phyloP scores from a whole-genome alignment of 495 filamentous ascomycete genomes.

The Penicillium simplicissimum region DNA sequence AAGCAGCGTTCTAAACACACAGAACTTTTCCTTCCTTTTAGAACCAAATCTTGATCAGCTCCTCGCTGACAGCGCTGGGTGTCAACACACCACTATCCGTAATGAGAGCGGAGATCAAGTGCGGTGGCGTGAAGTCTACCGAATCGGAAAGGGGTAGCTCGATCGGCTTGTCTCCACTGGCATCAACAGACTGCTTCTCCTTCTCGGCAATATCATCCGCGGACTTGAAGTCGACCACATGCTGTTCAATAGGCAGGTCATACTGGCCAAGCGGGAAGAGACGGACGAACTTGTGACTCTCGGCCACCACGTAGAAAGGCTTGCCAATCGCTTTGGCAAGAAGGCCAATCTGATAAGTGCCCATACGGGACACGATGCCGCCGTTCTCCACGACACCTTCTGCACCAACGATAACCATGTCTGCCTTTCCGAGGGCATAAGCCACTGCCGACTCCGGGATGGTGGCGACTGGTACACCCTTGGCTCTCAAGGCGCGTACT shows the following conservation, averaged over 20 bases:
- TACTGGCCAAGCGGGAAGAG: slow-evolving; percentile 77
- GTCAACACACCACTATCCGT: slow-evolving; percentile 75
- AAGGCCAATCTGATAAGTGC: slow-evolving; percentile 86
- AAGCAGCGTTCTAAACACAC: neutral
- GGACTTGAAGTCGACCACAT: slow-evolving; percentile 68
- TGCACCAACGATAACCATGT: slow-evolving; percentile 86
- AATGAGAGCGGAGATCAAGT: slow-evolving; percentile 77
- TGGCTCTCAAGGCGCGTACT: slow-evolving; percentile 66
- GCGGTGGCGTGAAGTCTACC: slow-evolving; percentile 87
- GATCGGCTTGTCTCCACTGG: slow-evolving; percentile 29
- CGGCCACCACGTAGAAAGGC: slow-evolving; percentile 87
- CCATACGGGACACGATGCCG: slow-evolving; percentile 85
- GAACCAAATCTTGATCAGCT: slow-evolving; percentile 77
- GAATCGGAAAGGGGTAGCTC: slow-evolving; percentile 46
- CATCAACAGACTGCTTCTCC: slow-evolving; percentile 25
- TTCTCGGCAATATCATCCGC: slow-evolving; percentile 51
- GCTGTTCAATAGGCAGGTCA: slow-evolving; percentile 74
- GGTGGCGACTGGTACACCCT: slow-evolving; percentile 79
- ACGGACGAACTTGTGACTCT: slow-evolving; percentile 93
- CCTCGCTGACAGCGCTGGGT: slow-evolving; percentile 74
- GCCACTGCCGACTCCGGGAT: slow-evolving; percentile 80
- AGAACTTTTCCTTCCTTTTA: slow-evolving; percentile 34
- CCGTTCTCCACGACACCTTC: slow-evolving; percentile 94
- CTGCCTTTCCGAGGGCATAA: slow-evolving; percentile 78
- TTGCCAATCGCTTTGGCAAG: slow-evolving; percentile 75